Evolutionary conservation across 805 yeast genomes (phyloP).

Genomic region (Barnettozyma californica): DNA sequence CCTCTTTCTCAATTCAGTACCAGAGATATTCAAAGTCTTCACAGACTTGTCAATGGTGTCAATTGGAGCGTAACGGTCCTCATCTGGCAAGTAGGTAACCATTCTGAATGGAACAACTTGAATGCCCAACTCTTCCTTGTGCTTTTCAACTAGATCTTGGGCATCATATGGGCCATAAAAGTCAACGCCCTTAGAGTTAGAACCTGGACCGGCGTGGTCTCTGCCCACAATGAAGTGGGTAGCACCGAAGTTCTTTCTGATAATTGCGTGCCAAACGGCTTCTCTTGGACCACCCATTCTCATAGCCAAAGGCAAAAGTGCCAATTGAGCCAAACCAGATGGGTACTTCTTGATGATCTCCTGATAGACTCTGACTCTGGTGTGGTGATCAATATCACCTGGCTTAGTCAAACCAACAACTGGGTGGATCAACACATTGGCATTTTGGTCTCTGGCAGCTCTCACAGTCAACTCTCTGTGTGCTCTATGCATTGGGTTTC

Average conservation of each 20-base stretch:
- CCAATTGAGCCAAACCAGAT: conserved; percentile 84
- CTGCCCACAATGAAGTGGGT: conserved; percentile 97
- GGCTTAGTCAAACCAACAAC: conserved; percentile 97
- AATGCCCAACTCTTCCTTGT: conserved; percentile 73
- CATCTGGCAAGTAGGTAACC: conserved; percentile 95
- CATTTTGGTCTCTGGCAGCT: conserved; percentile 90
- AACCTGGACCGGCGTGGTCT: conserved; percentile 97
- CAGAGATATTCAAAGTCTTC: conserved; percentile 86
- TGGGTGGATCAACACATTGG: conserved; percentile 88
- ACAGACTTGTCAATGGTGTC: conserved; percentile 80
- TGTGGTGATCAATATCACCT: conserved; percentile 96
- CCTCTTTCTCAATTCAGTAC: conserved; percentile 88
- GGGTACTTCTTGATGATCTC: conserved; percentile 91
- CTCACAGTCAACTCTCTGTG: conserved; percentile 94
- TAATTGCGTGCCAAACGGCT: conserved; percentile 97
- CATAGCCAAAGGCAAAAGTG: conserved; percentile 92
- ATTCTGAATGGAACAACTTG: conserved; percentile 94
- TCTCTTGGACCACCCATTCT: conserved; percentile 99
- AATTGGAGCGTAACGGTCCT: conserved; percentile 91
- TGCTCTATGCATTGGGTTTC: conserved; percentile 99
- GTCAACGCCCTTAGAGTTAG: conserved; percentile 81
- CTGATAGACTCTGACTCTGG: conserved; percentile 92
- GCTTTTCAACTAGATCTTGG: conserved; percentile 76
- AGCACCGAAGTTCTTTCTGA: conserved; percentile 94
- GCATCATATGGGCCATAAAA: conserved; percentile 98